Percentiles rank a stretch among this genome's conserved stretches.
phyloP scores from a whole-genome alignment of 805 yeast species.

The Sugiyamaella boreocaroliniensis region DNA sequence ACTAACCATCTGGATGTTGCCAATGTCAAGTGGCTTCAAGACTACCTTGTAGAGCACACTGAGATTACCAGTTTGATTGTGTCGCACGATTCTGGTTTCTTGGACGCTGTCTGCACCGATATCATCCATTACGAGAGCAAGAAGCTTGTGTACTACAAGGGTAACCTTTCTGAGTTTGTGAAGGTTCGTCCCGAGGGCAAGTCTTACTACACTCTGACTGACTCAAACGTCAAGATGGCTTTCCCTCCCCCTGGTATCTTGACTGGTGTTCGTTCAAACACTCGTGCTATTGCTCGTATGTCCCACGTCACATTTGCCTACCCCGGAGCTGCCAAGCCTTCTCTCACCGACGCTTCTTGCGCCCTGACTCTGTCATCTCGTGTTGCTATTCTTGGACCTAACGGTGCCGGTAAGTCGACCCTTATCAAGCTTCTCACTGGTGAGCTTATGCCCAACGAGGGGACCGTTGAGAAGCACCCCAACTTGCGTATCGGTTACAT shows the following conservation, averaged over 20 bases:
- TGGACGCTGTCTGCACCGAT: constrained; percentile 93
- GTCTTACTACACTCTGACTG: constrained; percentile 89
- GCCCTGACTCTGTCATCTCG: constrained; percentile 93
- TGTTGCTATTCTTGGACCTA: constrained; percentile 94
- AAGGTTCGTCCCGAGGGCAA: constrained; percentile 92
- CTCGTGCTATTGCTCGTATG: constrained; percentile 90
- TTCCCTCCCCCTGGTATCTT: constrained; percentile 98
- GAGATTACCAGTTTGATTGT: constrained; percentile 92
- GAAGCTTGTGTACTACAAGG: constrained; percentile 91
- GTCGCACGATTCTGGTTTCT: constrained; percentile 95
- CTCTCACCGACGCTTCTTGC: constrained; percentile 71
- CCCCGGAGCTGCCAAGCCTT: constrained; percentile 84
- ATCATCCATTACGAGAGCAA: constrained; percentile 94
- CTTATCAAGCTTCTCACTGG: constrained; percentile 89
- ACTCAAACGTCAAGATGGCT: constrained; percentile 88
- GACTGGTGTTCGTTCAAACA: constrained; percentile 93
- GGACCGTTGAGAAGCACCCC: constrained; percentile 95
- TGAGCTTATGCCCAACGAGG: constrained; percentile 77
- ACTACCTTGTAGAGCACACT: constrained; percentile 72
- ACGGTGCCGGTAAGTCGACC: constrained; percentile 98
- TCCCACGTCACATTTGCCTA: constrained; percentile 77
- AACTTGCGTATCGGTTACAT: constrained; percentile 96
- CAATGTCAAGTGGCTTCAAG: constrained; percentile 90
- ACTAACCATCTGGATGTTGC: constrained; percentile 95
- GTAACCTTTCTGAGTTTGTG: constrained; percentile 89